These are phyloP conservation scores for Hylodesmum podocarpum DNA, from an alignment of 306 rosid species.

Conservation along the genomic window DNA sequence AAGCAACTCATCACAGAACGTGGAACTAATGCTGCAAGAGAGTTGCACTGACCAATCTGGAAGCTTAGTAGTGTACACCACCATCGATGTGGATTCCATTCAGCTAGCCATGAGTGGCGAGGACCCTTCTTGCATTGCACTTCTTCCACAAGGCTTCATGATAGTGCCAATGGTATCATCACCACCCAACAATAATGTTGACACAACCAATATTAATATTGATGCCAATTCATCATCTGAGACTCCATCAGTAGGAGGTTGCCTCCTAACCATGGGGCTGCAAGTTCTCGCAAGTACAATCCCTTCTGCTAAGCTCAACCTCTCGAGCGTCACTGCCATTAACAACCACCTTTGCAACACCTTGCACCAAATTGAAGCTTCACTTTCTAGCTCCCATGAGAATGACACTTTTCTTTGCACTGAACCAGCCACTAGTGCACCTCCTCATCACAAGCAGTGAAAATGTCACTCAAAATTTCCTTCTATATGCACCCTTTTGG, in stretches of 20 bases:
- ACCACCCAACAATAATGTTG: not conserved
- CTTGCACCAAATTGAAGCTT: slow-evolving; percentile 66
- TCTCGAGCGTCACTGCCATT: slow-evolving; percentile 72
- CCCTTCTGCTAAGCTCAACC: slow-evolving; percentile 79
- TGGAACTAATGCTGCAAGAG: slow-evolving; percentile 92
- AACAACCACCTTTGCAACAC: slow-evolving; percentile 85
- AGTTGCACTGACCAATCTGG: slow-evolving; percentile 87
- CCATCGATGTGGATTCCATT: slow-evolving; percentile 78
- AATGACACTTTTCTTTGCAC: not conserved
- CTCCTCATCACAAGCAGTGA: slow-evolving; percentile 45
- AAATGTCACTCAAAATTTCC: not conserved
- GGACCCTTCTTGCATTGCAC: slow-evolving; percentile 85
- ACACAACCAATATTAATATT: not conserved
- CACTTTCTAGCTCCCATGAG: slow-evolving; percentile 38
- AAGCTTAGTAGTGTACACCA: slow-evolving; percentile 72
- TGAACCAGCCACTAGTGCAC: slow-evolving; percentile 33
- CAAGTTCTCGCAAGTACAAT: slow-evolving; percentile 83
- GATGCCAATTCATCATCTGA: slow-evolving; percentile 36
- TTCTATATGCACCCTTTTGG: slow-evolving; percentile 1
- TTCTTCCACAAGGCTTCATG: slow-evolving; percentile 86
- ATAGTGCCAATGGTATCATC: slow-evolving; percentile 50
- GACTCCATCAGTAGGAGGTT: slow-evolving; percentile 36
- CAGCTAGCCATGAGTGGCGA: slow-evolving; percentile 92
- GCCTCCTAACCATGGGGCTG: slow-evolving; percentile 76
- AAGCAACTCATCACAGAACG: slow-evolving; percentile 88